These are phyloP conservation scores for Vitellaria paradoxa DNA, from an alignment of 179 eudicot species.

Conservation along the genomic window DNA sequence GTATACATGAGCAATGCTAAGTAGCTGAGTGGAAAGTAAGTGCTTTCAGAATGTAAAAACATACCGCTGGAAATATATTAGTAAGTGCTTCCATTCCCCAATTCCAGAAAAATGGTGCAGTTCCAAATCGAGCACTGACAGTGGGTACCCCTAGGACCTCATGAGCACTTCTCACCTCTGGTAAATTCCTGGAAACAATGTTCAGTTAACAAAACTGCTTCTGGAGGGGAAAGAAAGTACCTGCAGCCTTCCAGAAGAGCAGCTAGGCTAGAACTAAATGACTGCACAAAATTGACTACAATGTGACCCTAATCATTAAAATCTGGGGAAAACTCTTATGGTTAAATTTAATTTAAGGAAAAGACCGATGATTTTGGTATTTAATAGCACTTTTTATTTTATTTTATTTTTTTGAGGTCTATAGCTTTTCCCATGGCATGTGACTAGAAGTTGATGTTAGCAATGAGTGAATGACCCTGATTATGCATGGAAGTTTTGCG, in stretches of 20 bases:
- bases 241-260: neutral
- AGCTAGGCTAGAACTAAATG: neutral
- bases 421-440: too few species aligned
- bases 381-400: too few species aligned
- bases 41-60: constrained; percentile 12
- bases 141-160: constrained; percentile 84
- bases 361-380: too few species aligned
- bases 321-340: too few species aligned
- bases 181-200: constrained; percentile 68
- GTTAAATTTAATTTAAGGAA: too few species aligned
- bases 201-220: neutral
- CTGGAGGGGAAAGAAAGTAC: constrained; percentile 5
- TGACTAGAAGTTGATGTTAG: neutral
- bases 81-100: constrained; percentile 93
- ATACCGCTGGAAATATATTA: constrained; percentile 68
- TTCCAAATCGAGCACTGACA: constrained; percentile 97
- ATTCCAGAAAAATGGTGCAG: constrained; percentile 96
- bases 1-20: neutral
- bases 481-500: neutral
- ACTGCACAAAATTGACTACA: too few species aligned
- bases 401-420: too few species aligned
- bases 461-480: neutral
- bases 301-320: too few species aligned
- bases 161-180: constrained; percentile 81
- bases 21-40: neutral